Evolutionary conservation across 129 eudicot genomes (phyloP).

Genomic region (Saposhnikovia divaricata): DNA sequence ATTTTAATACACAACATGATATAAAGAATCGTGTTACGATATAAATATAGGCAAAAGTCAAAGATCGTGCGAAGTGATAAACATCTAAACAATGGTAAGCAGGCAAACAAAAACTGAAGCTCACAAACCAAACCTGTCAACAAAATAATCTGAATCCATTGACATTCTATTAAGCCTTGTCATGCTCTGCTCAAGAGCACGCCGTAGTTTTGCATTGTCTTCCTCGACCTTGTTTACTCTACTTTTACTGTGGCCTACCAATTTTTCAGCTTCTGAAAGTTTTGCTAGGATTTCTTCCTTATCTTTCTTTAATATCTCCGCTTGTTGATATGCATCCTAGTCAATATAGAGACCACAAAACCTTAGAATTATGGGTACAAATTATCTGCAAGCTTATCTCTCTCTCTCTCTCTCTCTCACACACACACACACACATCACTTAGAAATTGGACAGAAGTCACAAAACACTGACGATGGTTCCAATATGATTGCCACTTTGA

Average conservation of each 20-base stretch:
- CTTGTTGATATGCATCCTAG: constrained; percentile 67
- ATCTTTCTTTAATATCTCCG: constrained; percentile 51
- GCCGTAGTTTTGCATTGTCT: constrained; percentile 84
- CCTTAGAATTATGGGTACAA: background rate
- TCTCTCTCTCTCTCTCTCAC: background rate
- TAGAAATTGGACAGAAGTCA: background rate
- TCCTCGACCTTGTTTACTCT: constrained; percentile 85
- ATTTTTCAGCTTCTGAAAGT: constrained; percentile 58
- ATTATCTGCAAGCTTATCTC: background rate
- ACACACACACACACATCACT: background rate
- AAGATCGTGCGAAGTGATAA: background rate
- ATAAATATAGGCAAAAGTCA: background rate
- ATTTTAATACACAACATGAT: background rate
- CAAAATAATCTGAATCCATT: constrained; percentile 85
- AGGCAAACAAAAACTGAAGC: background rate
- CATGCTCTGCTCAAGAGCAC: constrained; percentile 99
- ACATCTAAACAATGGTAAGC: background rate
- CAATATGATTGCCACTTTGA: background rate
- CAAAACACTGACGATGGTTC: background rate
- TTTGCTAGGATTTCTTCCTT: constrained; percentile 50
- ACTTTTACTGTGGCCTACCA: constrained; percentile 54
- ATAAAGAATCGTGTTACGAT: background rate
- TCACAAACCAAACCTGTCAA: constrained; percentile 61
- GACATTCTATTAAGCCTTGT: constrained; percentile 97
- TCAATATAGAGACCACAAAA: background rate